These are phyloP conservation scores for Stagonosporopsis cucurbitacearum DNA, from an alignment of 2,329 filamentous ascomycete species.

Conservation along the genomic window DNA sequence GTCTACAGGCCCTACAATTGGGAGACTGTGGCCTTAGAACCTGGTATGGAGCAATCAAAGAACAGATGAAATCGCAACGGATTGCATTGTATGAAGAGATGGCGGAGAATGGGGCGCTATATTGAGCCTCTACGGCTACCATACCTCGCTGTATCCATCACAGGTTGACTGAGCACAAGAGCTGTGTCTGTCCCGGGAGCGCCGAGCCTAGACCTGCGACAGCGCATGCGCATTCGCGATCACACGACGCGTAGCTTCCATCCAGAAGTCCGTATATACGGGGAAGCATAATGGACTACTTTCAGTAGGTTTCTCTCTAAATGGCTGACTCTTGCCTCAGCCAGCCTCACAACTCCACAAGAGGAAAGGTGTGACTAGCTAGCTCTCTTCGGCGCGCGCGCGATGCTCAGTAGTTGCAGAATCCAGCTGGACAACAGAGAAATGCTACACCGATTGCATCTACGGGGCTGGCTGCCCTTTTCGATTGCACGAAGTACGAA, in stretches of 20 bases:
- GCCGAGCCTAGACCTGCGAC: too few relatives aligned
- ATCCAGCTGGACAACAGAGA: background rate
- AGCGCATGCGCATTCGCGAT: background rate
- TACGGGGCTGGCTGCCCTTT: background rate
- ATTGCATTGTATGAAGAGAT: constrained; percentile 4
- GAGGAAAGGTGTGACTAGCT: background rate
- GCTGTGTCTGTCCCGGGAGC: too few relatives aligned
- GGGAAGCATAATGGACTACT: background rate
- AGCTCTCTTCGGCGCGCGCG: background rate
- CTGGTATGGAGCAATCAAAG: constrained; percentile 2
- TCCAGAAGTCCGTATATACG: background rate
- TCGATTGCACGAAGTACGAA: background rate
- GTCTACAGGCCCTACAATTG: background rate
- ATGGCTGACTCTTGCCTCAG: background rate
- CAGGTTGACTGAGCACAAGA: background rate
- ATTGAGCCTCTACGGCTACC: background rate
- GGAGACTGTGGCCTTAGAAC: background rate
- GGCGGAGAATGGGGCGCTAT: background rate
- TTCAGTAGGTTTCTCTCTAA: background rate
- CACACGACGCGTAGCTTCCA: background rate
- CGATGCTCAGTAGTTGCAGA: background rate
- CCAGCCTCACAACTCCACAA: background rate
- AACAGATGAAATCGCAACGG: background rate
- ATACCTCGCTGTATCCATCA: background rate
- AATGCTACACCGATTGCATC: background rate